Conservation (phyloP, 192 early-diverging fungal genomes). For the Coemansia sp. region DNA sequence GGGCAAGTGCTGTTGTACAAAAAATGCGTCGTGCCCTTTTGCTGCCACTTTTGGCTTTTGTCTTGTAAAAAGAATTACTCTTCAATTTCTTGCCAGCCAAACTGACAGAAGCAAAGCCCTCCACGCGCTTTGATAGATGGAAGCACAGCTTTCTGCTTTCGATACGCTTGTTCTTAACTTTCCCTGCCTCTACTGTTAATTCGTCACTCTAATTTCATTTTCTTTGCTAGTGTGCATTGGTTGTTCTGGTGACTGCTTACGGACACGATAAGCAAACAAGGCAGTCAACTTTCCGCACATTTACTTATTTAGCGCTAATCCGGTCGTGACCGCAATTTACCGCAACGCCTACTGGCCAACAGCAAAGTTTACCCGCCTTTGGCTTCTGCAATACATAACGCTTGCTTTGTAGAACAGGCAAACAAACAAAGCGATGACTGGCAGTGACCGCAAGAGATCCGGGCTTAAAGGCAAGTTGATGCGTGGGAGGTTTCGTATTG, state of each 20-base stretch:
- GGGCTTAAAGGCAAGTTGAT: slow-evolving; percentile 41
- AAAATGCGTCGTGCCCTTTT: not conserved
- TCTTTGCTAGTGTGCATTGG: not conserved
- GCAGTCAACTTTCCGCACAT: not conserved
- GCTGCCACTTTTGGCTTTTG: not conserved
- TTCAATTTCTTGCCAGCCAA: not conserved
- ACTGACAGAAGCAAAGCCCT: not conserved
- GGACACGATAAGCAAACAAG: slow-evolving; percentile 1
- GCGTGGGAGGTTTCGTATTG: slow-evolving; percentile 3
- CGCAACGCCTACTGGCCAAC: not conserved
- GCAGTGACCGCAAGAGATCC: slow-evolving; percentile 27
- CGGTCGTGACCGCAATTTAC: not conserved
- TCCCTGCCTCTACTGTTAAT: slow-evolving; percentile 1
- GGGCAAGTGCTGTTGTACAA: not conserved
- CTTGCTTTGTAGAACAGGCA: not conserved
- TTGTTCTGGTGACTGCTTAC: not conserved
- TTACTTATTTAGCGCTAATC: slow-evolving; percentile 1
- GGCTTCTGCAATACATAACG: not conserved
- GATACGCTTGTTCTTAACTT: not conserved
- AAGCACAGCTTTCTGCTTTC: slow-evolving; percentile 1
- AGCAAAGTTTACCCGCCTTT: not conserved
- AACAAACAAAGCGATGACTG: slow-evolving; percentile 14
- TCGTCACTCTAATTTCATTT: slow-evolving; percentile 5
- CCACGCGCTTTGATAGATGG: not conserved
- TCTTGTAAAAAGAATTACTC: not conserved